Evolutionary conservation across 305 asterid genomes (phyloP).

Genomic region (Ajuga reptans): DNA sequence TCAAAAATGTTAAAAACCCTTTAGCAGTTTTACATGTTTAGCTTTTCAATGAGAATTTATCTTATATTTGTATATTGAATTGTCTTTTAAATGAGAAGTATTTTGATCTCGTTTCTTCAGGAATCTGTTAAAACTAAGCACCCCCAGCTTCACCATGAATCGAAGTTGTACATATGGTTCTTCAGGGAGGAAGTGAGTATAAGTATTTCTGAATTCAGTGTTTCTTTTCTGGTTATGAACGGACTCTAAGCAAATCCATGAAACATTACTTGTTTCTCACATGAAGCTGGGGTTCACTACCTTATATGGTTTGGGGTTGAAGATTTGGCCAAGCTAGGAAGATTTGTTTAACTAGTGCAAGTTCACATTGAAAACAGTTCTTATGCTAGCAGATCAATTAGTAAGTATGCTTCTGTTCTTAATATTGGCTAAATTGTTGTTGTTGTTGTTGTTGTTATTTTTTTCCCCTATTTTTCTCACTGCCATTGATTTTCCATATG

Average conservation of each 20-base stretch:
- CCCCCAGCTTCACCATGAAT: slow-evolving; percentile 91
- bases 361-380: slow-evolving; percentile 75
- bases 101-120: slow-evolving; percentile 33
- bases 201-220: not conserved
- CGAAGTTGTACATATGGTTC: slow-evolving; percentile 80
- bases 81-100: not conserved
- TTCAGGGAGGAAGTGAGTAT: slow-evolving; percentile 92
- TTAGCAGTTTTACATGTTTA: slow-evolving; percentile 5
- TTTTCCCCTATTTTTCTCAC: slow-evolving; percentile 16
- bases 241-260: slow-evolving; percentile 1
- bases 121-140: slow-evolving; percentile 89
- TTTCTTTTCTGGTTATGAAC: not conserved
- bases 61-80: not conserved
- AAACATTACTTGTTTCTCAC: slow-evolving; percentile 17
- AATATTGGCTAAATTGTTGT: not conserved
- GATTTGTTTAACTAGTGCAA: slow-evolving; percentile 90
- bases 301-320: slow-evolving; percentile 92
- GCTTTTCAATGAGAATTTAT: not conserved
- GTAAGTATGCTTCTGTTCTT: slow-evolving; percentile 37
- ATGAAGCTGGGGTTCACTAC: slow-evolving; percentile 86
- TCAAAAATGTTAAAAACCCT: no score
- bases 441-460: slow-evolving; percentile 8
- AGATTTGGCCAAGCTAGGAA: slow-evolving; percentile 96
- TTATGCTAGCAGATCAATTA: slow-evolving; percentile 91
- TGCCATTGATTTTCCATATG: slow-evolving; percentile 4